Conservation (phyloP, 257 asterid genomes). For the Rubia yunnanensis region DNA sequence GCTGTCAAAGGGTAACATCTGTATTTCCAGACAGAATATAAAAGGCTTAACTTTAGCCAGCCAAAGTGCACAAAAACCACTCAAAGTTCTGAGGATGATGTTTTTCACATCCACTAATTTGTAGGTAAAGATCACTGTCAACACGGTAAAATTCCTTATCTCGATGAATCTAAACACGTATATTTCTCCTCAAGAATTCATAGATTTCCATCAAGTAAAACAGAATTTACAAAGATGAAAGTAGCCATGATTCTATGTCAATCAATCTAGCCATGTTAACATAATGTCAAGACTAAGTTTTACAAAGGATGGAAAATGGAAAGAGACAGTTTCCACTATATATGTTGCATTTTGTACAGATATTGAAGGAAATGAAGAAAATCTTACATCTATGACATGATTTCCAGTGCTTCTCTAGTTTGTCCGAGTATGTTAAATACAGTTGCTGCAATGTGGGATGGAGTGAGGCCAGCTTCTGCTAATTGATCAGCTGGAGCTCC, state of each 20-base stretch:
- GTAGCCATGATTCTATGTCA: neutral
- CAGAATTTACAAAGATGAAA: neutral
- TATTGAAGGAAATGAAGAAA: neutral
- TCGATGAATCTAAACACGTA: too few relatives aligned
- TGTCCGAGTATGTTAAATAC: constrained; percentile 75
- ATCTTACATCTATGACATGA: constrained; percentile 48
- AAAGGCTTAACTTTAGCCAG: neutral
- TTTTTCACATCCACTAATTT: too few relatives aligned
- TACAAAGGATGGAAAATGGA: neutral
- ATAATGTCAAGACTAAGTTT: constrained; percentile 8
- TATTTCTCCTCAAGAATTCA: too few relatives aligned
- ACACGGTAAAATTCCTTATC: too few relatives aligned
- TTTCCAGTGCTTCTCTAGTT: constrained; percentile 76
- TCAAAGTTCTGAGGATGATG: neutral
- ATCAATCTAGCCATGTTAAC: neutral
- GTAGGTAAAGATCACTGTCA: too few relatives aligned
- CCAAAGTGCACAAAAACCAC: constrained; percentile 1
- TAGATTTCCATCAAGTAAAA: neutral
- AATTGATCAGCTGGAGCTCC: constrained; percentile 76
- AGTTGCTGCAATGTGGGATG: constrained; percentile 82
- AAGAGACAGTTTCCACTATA: neutral
- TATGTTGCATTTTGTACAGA: constrained; percentile 14
- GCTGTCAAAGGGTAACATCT: neutral
- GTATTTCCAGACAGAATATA: neutral
- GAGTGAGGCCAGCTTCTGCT: constrained; percentile 66